Evolutionary conservation across 1,284 basidiomycete genomes (phyloP).

Genomic region (Boletus mariae): DNA sequence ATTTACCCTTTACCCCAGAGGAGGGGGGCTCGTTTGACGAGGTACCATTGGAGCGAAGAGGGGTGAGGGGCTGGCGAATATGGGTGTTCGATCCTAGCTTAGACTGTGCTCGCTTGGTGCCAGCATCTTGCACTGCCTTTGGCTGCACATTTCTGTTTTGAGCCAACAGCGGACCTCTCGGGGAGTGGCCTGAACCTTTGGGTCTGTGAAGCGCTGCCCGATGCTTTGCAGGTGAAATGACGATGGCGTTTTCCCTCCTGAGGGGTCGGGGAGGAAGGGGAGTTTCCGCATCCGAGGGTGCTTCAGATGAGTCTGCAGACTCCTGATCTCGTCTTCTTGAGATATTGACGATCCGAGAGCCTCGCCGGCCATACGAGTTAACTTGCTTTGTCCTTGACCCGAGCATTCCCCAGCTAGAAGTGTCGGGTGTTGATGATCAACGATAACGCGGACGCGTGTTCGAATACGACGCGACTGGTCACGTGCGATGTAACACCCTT

Average conservation of each 20-base stretch:
- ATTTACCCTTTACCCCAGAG: slow-evolving; percentile 25
- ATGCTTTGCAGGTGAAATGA: slow-evolving; percentile 24
- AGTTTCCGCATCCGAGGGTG: slow-evolving; percentile 10
- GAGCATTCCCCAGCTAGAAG: slow-evolving; percentile 36
- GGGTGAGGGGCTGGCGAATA: slow-evolving; percentile 31
- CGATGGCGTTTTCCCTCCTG: slow-evolving; percentile 25
- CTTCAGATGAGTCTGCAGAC: slow-evolving; percentile 15
- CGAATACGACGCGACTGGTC: slow-evolving; percentile 17
- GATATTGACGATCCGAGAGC: slow-evolving; percentile 57
- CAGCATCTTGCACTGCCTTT: slow-evolving; percentile 7
- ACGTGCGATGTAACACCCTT: slow-evolving; percentile 18
- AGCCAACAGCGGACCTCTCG: slow-evolving; percentile 13
- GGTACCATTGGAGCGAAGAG: slow-evolving; percentile 22
- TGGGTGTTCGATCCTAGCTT: slow-evolving; percentile 14
- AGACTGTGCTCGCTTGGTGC: slow-evolving; percentile 11
- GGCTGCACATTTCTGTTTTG: slow-evolving; percentile 13
- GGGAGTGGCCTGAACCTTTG: slow-evolving; percentile 14
- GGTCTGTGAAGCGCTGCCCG: slow-evolving; percentile 10
- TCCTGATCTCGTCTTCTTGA: slow-evolving; percentile 35
- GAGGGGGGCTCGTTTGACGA: slow-evolving; percentile 5
- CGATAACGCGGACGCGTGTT: slow-evolving; percentile 6
- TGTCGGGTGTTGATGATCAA: neutral
- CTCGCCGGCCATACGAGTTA: slow-evolving; percentile 63
- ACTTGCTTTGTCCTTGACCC: slow-evolving; percentile 65
- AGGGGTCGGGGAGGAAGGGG: slow-evolving; percentile 5